These are phyloP conservation scores for Wickerhamomyces bovis DNA, from an alignment of 805 yeast species.

Conservation along the genomic window DNA sequence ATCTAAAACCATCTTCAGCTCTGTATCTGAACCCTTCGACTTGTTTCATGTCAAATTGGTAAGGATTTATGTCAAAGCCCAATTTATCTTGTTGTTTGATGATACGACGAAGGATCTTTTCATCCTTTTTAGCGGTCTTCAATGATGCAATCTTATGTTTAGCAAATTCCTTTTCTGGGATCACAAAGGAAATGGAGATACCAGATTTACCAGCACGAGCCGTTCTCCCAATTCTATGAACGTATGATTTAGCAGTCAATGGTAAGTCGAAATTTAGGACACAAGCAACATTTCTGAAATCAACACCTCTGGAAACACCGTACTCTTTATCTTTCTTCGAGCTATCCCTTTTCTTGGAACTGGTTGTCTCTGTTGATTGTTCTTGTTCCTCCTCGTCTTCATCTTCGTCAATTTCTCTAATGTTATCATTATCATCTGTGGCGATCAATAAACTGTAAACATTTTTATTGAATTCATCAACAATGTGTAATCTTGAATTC, in stretches of 20 bases:
- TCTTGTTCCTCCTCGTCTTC: slow-evolving; percentile 24
- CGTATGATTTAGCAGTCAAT: slow-evolving; percentile 78
- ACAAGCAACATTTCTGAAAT: slow-evolving; percentile 93
- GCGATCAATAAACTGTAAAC: slow-evolving; percentile 86
- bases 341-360: slow-evolving; percentile 19
- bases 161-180: slow-evolving; percentile 77
- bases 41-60: slow-evolving; percentile 85
- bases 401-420: slow-evolving; percentile 44
- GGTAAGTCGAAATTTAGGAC: slow-evolving; percentile 95
- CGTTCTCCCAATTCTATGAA: slow-evolving; percentile 94
- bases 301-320: slow-evolving; percentile 96
- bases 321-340: slow-evolving; percentile 63
- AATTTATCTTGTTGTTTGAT: slow-evolving; percentile 67
- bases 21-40: slow-evolving; percentile 95
- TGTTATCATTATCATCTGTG: slow-evolving; percentile 78
- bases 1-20: slow-evolving; percentile 94
- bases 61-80: slow-evolving; percentile 77
- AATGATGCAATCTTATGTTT: slow-evolving; percentile 79
- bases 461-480: slow-evolving; percentile 89
- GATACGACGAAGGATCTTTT: slow-evolving; percentile 73
- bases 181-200: slow-evolving; percentile 88
- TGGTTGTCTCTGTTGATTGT: slow-evolving; percentile 6
- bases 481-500: slow-evolving; percentile 89
- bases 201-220: slow-evolving; percentile 97
- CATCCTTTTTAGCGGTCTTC: slow-evolving; percentile 72